These are phyloP conservation scores for Vitis rupestris DNA, from an alignment of 164 flowering plant species.

Conservation along the genomic window DNA sequence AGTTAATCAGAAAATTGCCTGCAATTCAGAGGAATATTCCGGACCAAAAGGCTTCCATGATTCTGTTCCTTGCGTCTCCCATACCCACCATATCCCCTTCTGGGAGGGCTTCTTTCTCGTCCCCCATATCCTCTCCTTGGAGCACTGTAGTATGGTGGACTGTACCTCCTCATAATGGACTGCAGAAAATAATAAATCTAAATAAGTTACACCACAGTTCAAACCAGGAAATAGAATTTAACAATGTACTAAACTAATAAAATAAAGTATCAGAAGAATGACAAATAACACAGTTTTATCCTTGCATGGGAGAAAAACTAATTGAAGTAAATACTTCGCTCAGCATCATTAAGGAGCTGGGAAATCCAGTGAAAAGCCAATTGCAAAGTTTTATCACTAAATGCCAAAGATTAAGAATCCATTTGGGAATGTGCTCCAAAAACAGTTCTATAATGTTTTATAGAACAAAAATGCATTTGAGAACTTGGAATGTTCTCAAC, in stretches of 20 bases:
- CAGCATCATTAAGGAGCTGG: neutral
- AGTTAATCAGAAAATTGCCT: constrained; percentile 38
- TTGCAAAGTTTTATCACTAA: too few species aligned
- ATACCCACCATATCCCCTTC: constrained; percentile 41
- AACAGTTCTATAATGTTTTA: too few species aligned
- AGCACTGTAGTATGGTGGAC: constrained; percentile 56
- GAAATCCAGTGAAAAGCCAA: too few species aligned
- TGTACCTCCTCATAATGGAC: constrained; percentile 32
- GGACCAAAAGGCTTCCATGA: constrained; percentile 79
- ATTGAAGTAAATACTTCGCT: neutral
- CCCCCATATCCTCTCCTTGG: constrained; percentile 77
- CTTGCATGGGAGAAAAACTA: neutral
- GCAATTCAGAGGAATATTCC: constrained; percentile 81
- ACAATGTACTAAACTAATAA: neutral
- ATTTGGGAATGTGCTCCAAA: too few species aligned
- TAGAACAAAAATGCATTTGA: too few species aligned
- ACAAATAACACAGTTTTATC: neutral
- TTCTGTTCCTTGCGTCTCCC: constrained; percentile 65
- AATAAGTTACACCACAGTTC: neutral
- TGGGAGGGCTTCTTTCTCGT: constrained; percentile 49
- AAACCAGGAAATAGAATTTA: neutral
- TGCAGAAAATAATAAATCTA: neutral
- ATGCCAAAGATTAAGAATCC: too few species aligned
- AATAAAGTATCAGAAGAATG: neutral
- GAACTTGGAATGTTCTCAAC: too few species aligned